These are phyloP conservation scores for Dichotomocladium elegans DNA, from an alignment of 371 early-diverging fungal species.

Conservation along the genomic window DNA sequence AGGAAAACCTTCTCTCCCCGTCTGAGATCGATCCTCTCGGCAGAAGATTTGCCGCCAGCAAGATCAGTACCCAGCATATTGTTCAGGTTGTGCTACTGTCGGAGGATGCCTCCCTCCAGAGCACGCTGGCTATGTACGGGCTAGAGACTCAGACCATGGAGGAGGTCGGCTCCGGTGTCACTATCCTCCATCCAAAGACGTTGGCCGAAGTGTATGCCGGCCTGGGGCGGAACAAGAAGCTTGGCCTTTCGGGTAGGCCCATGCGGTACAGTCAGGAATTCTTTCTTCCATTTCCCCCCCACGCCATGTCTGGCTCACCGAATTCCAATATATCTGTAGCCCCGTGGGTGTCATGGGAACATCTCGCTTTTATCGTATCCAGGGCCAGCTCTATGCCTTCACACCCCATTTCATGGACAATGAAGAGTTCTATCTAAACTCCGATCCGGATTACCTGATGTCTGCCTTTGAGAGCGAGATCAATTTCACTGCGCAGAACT, in stretches of 20 bases:
- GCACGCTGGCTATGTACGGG: constrained; percentile 66
- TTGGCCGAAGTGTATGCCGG: constrained; percentile 75
- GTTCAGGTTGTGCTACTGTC: constrained; percentile 81
- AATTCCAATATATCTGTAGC: too few species aligned
- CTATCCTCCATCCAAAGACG: constrained; percentile 76
- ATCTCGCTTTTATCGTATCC: constrained; percentile 76
- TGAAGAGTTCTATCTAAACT: constrained; percentile 81
- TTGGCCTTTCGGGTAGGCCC: constrained; percentile 78
- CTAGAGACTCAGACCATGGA: constrained; percentile 72
- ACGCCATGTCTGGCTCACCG: too few species aligned
- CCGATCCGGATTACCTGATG: constrained; percentile 78
- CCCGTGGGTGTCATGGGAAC: constrained; percentile 77
- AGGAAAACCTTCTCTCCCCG: constrained; percentile 71
- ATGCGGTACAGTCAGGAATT: too few species aligned
- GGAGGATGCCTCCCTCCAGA: constrained; percentile 72
- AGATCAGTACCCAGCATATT: constrained; percentile 49
- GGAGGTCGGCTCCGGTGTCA: constrained; percentile 66
- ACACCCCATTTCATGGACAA: constrained; percentile 88
- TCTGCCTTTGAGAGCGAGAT: constrained; percentile 79
- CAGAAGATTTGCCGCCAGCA: constrained; percentile 56
- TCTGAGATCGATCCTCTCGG: constrained; percentile 89
- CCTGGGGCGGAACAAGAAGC: constrained; percentile 74
- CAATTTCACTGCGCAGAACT: constrained; percentile 71
- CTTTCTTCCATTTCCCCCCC: too few species aligned
- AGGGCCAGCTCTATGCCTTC: constrained; percentile 82